These are phyloP conservation scores for Pleurotus tuoliensis DNA, from an alignment of 768 basidiomycete species.

Conservation along the genomic window DNA sequence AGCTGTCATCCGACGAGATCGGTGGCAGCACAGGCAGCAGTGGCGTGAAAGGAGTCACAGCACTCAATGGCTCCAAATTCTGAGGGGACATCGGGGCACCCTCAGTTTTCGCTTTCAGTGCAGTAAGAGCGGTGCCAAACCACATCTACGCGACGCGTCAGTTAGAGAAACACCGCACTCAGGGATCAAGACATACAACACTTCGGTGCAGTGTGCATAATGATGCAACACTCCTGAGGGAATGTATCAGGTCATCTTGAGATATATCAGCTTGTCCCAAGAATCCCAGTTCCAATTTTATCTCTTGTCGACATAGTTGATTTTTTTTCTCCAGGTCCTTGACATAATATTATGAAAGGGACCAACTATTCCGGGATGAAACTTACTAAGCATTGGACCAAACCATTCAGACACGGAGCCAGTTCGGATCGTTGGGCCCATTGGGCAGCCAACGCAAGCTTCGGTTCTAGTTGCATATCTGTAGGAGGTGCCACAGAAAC, in stretches of 20 bases:
- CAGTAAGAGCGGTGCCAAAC: slow-evolving; percentile 73
- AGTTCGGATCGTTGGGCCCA: slow-evolving; percentile 88
- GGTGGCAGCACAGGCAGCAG: slow-evolving; percentile 40
- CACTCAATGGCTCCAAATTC: slow-evolving; percentile 47
- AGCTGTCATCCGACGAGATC: slow-evolving; percentile 36
- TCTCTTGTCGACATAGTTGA: slow-evolving; percentile 73
- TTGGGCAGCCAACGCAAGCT: slow-evolving; percentile 57
- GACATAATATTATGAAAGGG: slow-evolving; percentile 26
- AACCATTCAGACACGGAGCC: slow-evolving; percentile 65
- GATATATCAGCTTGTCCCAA: slow-evolving; percentile 51
- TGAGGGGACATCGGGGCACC: slow-evolving; percentile 54
- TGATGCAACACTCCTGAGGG: slow-evolving; percentile 66
- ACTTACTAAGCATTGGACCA: slow-evolving; percentile 28
- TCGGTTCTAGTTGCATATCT: slow-evolving; percentile 37
- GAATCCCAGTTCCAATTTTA: slow-evolving; percentile 68
- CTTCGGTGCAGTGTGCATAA: slow-evolving; percentile 82
- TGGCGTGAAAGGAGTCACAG: slow-evolving; percentile 42
- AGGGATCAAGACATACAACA: slow-evolving; percentile 53
- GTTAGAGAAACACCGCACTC: slow-evolving; percentile 3
- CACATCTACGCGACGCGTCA: slow-evolving; percentile 52
- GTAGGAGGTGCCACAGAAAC: slow-evolving; percentile 37
- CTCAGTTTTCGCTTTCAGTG: slow-evolving; percentile 60
- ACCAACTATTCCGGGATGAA: too few relatives aligned
- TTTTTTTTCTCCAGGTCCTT: slow-evolving; percentile 36
- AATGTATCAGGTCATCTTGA: slow-evolving; percentile 65